Conservation (phyloP, 148 eudicot species). For the Rhododendron kiyosumense region DNA sequence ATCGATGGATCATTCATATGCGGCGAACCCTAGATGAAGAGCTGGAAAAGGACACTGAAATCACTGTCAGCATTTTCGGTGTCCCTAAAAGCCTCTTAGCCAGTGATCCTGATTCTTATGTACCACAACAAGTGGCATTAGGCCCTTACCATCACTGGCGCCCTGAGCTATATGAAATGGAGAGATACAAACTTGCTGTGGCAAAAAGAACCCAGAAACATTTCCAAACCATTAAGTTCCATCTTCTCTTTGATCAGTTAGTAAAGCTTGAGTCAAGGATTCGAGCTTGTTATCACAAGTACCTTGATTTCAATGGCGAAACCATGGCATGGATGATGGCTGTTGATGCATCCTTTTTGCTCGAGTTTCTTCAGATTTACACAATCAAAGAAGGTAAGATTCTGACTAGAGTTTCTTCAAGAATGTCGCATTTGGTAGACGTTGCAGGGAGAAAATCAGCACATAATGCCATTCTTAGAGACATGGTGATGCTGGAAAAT, state of each 20-base stretch:
- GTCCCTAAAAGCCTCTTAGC: constrained; percentile 40
- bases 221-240: constrained; percentile 14
- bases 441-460: constrained; percentile 31
- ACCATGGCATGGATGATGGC: constrained; percentile 42
- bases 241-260: constrained; percentile 18
- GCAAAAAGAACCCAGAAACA: constrained; percentile 33
- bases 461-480: constrained; percentile 39
- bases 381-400: not conserved
- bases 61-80: constrained; percentile 38
- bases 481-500: constrained; percentile 51
- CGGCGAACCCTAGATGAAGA: constrained; percentile 34
- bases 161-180: constrained; percentile 40
- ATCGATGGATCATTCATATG: constrained; percentile 42
- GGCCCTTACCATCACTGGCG: constrained; percentile 51
- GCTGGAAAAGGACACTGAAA: constrained; percentile 24
- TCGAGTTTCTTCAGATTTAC: constrained; percentile 30
- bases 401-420: constrained; percentile 23
- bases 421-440: constrained; percentile 35
- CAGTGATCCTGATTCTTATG: constrained; percentile 33
- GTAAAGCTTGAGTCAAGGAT: constrained; percentile 17
- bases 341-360: constrained; percentile 36
- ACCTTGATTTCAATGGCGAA: constrained; percentile 19
- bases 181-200: constrained; percentile 28
- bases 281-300: constrained; percentile 40
- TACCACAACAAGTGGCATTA: constrained; percentile 39